These are phyloP conservation scores for Taphrina communis DNA, from an alignment of 1,139 yeast species.

Conservation along the genomic window DNA sequence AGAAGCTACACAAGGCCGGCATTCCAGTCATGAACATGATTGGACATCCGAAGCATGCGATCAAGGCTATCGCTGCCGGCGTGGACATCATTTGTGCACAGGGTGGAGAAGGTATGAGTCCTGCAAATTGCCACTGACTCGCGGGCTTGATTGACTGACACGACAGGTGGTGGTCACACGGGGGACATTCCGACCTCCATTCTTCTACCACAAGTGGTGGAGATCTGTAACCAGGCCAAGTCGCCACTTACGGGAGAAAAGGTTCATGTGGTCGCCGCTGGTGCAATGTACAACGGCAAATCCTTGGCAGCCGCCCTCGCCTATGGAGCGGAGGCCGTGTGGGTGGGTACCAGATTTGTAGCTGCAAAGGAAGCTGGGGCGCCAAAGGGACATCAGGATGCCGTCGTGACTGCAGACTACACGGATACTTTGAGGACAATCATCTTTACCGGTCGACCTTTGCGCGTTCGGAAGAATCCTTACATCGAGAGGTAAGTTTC, in stretches of 20 bases:
- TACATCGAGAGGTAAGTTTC: constrained; percentile 44
- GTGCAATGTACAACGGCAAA: constrained; percentile 55
- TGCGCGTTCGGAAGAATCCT: constrained; percentile 47
- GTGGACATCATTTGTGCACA: constrained; percentile 58
- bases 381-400: constrained; percentile 47
- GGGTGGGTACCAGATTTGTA: constrained; percentile 53
- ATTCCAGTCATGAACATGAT: constrained; percentile 57
- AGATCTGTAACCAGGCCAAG: constrained; percentile 50
- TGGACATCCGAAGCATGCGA: constrained; percentile 57
- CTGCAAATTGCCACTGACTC: neutral
- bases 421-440: constrained; percentile 48
- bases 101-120: constrained; percentile 53
- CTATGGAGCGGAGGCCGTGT: constrained; percentile 58
- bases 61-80: constrained; percentile 53
- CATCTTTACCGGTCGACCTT: constrained; percentile 49
- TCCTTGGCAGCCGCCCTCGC: constrained; percentile 52
- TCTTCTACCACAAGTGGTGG: constrained; percentile 53
- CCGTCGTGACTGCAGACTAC: constrained; percentile 47
- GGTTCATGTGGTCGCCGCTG: constrained; percentile 56
- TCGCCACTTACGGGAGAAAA: constrained; percentile 48
- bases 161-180: constrained; percentile 59
- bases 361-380: constrained; percentile 49
- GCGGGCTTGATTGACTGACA: neutral
- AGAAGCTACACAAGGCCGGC: constrained; percentile 56
- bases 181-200: constrained; percentile 47